Evolutionary conservation across 1,284 basidiomycete genomes (phyloP).

Genomic region (Stygiomarasmius scandens): DNA sequence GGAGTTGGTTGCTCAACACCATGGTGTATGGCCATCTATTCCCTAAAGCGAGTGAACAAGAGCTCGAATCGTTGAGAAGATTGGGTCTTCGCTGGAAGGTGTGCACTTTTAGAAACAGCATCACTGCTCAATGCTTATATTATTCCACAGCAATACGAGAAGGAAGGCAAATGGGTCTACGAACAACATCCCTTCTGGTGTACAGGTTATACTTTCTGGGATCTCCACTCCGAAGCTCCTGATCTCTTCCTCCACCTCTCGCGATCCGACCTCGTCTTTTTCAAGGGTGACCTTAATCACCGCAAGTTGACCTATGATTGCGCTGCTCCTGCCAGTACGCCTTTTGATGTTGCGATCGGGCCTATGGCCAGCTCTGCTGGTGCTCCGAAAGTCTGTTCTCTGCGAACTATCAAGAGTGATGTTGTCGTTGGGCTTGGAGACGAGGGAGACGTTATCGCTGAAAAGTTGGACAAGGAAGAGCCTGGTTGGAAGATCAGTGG

Average conservation of each 20-base stretch:
- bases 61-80: constrained; percentile 80
- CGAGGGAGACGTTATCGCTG: constrained; percentile 76
- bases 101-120: constrained; percentile 9
- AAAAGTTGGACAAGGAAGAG: constrained; percentile 84
- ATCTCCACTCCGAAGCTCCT: constrained; percentile 85
- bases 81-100: constrained; percentile 93
- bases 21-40: constrained; percentile 91
- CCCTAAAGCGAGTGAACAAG: constrained; percentile 76
- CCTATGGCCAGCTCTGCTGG: constrained; percentile 90
- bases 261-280: constrained; percentile 90
- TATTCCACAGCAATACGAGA: constrained; percentile 80
- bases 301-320: constrained; percentile 93
- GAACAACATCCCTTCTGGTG: constrained; percentile 98
- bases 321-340: constrained; percentile 87
- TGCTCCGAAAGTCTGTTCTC: constrained; percentile 83
- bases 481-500: constrained; percentile 97
- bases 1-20: constrained; percentile 91
- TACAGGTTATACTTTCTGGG: constrained; percentile 95
- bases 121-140: constrained; percentile 9
- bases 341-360: constrained; percentile 92
- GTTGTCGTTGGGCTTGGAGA: constrained; percentile 72
- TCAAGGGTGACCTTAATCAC: constrained; percentile 96
- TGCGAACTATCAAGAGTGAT: constrained; percentile 90
- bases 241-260: constrained; percentile 95
- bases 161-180: constrained; percentile 92